Conservation (phyloP, 1,284 basidiomycete species). For the Golubevia pallescens region DNA sequence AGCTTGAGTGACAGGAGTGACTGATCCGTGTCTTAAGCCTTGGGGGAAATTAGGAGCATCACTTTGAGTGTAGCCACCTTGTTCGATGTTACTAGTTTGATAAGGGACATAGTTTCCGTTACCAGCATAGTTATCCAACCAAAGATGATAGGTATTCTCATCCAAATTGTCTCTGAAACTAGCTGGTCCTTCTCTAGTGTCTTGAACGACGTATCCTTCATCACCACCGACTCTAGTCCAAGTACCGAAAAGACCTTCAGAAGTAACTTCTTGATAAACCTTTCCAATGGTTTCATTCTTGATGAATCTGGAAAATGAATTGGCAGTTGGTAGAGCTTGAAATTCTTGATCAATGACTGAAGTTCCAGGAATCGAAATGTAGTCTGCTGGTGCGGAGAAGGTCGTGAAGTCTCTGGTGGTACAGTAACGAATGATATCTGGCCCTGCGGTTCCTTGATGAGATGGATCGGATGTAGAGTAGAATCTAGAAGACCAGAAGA, state of each 20-base stretch:
- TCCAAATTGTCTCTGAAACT: conserved; percentile 13
- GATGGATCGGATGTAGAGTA: conserved; percentile 10
- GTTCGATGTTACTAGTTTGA: conserved; percentile 5
- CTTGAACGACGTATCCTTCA: conserved; percentile 5
- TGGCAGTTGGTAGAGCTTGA: not conserved
- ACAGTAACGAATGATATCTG: conserved; percentile 7
- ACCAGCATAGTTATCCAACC: conserved; percentile 16
- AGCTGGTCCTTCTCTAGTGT: conserved; percentile 13
- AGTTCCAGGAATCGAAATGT: not conserved
- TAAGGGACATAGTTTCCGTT: conserved; percentile 9
- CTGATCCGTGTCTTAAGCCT: not conserved
- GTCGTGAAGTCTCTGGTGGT: conserved; percentile 14
- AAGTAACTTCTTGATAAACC: conserved; percentile 8
- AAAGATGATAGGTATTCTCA: conserved; percentile 7
- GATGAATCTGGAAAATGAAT: conserved; percentile 8
- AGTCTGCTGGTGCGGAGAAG: conserved; percentile 4
- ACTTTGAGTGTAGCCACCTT: not conserved
- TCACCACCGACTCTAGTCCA: conserved; percentile 3
- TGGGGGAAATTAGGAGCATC: not conserved
- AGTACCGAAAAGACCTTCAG: conserved; percentile 5
- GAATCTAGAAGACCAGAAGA: conserved; percentile 15
- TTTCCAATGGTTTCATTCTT: conserved; percentile 5
- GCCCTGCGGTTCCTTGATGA: not conserved
- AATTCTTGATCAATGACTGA: conserved; percentile 16
- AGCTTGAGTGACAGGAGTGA: not conserved